A percentile compares a stretch with the other conserved stretches of the same genome.
Evolutionary conservation across 768 basidiomycete species (phyloP).

Genomic region (Mycena indigotica): DNA sequence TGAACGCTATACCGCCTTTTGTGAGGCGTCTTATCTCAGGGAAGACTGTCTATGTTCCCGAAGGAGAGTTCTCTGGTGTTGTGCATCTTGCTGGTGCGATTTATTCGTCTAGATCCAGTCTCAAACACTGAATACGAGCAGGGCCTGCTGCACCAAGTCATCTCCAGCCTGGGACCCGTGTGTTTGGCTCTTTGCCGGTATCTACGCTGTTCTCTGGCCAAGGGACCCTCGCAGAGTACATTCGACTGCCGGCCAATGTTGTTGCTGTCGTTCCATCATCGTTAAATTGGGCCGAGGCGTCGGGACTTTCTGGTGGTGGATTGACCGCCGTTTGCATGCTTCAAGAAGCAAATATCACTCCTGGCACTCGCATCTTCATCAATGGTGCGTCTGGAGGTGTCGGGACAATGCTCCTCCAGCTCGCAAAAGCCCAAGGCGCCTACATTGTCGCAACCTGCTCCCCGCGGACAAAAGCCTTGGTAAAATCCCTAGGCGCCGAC

Average conservation of each 20-base stretch:
- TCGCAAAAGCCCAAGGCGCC: constrained; percentile 13
- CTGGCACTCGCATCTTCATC: constrained; percentile 14
- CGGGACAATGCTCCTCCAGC: constrained; percentile 13
- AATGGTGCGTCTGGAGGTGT: constrained; percentile 18
- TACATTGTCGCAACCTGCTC: constrained; percentile 20
- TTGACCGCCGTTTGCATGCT: constrained; percentile 17
- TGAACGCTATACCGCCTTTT: constrained; percentile 9
- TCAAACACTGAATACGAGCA: not conserved
- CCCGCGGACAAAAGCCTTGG: not conserved
- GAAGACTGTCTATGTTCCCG: constrained; percentile 14
- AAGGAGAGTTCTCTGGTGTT: constrained; percentile 21
- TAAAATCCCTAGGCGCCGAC: constrained; percentile 17
- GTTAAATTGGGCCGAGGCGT: constrained; percentile 12
- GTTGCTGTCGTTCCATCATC: constrained; percentile 13
- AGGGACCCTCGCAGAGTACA: constrained; percentile 17
- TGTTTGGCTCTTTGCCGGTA: constrained; percentile 18
- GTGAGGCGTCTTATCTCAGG: constrained; percentile 10
- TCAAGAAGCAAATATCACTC: not conserved
- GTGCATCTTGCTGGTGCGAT: constrained; percentile 13
- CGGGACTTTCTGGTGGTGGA: constrained; percentile 15
- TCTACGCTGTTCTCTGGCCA: constrained; percentile 7
- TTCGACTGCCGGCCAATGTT: constrained; percentile 7
- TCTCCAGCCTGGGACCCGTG: constrained; percentile 11
- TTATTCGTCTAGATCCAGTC: not conserved
- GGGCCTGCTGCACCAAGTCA: constrained; percentile 13